Conservation (phyloP, 2,329 filamentous ascomycete species). For the Didymellaceae sp. region DNA sequence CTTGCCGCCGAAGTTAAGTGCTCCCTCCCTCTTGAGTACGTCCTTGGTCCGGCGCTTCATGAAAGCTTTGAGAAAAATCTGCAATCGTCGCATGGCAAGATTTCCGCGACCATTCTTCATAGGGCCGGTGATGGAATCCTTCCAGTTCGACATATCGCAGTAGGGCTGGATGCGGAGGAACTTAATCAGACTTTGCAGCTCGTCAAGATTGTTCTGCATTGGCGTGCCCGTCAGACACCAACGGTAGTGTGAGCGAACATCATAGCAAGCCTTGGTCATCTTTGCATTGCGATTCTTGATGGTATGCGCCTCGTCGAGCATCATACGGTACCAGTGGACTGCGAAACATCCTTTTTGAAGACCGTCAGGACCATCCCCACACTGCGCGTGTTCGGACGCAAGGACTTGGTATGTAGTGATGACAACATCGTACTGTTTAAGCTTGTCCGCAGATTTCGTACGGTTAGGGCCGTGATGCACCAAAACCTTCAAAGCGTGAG, state of each 20-base stretch:
- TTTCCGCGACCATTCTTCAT: constrained; percentile 90
- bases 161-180: constrained; percentile 94
- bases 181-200: constrained; percentile 89
- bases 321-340: constrained; percentile 91
- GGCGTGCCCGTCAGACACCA: constrained; percentile 98
- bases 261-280: constrained; percentile 89
- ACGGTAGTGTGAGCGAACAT: constrained; percentile 81
- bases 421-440: constrained; percentile 89
- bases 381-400: constrained; percentile 83
- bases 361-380: constrained; percentile 65
- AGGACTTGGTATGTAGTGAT: constrained; percentile 97
- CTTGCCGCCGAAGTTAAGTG: constrained; percentile 78
- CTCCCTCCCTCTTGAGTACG: constrained; percentile 87
- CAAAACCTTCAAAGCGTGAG: constrained; percentile 77
- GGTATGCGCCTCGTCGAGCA: constrained; percentile 94
- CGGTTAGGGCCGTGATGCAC: constrained; percentile 90
- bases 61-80: constrained; percentile 85
- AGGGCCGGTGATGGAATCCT: constrained; percentile 85
- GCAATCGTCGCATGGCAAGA: constrained; percentile 84
- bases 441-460: constrained; percentile 76
- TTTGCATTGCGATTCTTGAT: constrained; percentile 99
- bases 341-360: constrained; percentile 85
- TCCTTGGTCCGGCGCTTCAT: constrained; percentile 99
- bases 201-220: constrained; percentile 97
- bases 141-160: constrained; percentile 85